These are phyloP conservation scores for Paramyrothecium sp. DNA, from an alignment of 2,329 filamentous ascomycete genomes.

Conservation along the genomic window DNA sequence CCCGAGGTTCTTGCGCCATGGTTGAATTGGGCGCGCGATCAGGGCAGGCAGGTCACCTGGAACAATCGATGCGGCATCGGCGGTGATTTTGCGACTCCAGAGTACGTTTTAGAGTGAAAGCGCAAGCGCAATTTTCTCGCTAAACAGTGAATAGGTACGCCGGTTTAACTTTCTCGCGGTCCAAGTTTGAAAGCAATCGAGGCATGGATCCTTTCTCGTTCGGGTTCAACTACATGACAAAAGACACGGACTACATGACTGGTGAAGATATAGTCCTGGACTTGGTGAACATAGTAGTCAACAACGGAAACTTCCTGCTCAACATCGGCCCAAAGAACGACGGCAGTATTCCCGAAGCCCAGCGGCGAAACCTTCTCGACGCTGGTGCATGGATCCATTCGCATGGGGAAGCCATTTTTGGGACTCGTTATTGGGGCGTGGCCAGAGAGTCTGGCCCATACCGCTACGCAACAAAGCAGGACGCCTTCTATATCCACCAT, in stretches of 20 bases:
- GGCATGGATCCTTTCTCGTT: conserved; percentile 62
- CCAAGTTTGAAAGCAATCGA: conserved; percentile 61
- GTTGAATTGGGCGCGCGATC: conserved; percentile 35
- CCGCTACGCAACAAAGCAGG: conserved; percentile 49
- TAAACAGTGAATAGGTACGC: too few species aligned
- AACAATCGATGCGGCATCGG: conserved; percentile 55
- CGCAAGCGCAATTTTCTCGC: too few species aligned
- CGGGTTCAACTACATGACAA: conserved; percentile 57
- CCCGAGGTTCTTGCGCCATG: conserved; percentile 37
- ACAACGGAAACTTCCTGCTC: conserved; percentile 56
- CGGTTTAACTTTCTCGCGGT: too few species aligned
- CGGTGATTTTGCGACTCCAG: conserved; percentile 59
- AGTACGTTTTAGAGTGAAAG: conserved; percentile 43
- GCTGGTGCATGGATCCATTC: conserved; percentile 53
- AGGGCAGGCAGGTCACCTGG: conserved; percentile 49
- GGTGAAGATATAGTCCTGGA: conserved; percentile 43
- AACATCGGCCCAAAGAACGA: conserved; percentile 56
- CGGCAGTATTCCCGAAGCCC: conserved; percentile 49
- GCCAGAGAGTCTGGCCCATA: conserved; percentile 41
- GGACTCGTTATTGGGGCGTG: conserved; percentile 54
- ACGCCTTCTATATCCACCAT: conserved; percentile 55
- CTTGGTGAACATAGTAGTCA: conserved; percentile 51
- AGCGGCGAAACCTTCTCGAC: conserved; percentile 43
- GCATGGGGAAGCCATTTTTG: conserved; percentile 55
- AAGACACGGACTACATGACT: conserved; percentile 48